Conservation (phyloP, 140 eudicot species). For the Artemisia princeps region DNA sequence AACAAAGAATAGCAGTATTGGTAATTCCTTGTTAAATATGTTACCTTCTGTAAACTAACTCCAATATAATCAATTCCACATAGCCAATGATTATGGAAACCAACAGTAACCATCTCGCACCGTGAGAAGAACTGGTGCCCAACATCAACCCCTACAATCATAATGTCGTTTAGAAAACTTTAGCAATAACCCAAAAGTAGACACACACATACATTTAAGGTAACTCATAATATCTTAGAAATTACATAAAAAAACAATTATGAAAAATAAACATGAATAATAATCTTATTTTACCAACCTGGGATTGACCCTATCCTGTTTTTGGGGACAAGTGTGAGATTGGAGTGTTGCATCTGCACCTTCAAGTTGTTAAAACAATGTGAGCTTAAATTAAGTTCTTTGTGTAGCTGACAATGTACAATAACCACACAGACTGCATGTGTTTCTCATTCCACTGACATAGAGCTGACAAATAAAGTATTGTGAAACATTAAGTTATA, state of each 20-base stretch:
- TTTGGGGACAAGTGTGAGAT: constrained; percentile 27
- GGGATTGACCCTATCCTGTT: constrained; percentile 67
- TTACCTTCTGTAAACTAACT: constrained; percentile 24
- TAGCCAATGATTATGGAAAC: constrained; percentile 89
- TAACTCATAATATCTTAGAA: too few relatives aligned
- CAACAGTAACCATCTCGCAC: constrained; percentile 89
- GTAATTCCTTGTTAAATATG: constrained; percentile 1
- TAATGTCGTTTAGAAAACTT: neutral
- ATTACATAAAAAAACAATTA: too few relatives aligned
- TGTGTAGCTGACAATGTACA: neutral
- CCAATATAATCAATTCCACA: constrained; percentile 76
- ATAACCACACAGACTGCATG: constrained; percentile 3
- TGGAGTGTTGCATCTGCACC: constrained; percentile 53
- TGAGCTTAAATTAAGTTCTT: constrained; percentile 10
- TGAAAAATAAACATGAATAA: too few relatives aligned
- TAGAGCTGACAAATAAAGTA: too few relatives aligned
- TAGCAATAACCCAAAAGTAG: too few relatives aligned
- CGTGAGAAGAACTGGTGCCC: constrained; percentile 93
- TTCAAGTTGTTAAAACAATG: constrained; percentile 13
- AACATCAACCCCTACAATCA: constrained; percentile 73
- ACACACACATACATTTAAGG: too few relatives aligned
- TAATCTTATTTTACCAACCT: constrained; percentile 36
- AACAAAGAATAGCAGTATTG: constrained; percentile 9
- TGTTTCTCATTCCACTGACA: neutral
- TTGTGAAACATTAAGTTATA: too few relatives aligned